Conservation (phyloP, 768 basidiomycete genomes). For the Russula dissimulans region DNA sequence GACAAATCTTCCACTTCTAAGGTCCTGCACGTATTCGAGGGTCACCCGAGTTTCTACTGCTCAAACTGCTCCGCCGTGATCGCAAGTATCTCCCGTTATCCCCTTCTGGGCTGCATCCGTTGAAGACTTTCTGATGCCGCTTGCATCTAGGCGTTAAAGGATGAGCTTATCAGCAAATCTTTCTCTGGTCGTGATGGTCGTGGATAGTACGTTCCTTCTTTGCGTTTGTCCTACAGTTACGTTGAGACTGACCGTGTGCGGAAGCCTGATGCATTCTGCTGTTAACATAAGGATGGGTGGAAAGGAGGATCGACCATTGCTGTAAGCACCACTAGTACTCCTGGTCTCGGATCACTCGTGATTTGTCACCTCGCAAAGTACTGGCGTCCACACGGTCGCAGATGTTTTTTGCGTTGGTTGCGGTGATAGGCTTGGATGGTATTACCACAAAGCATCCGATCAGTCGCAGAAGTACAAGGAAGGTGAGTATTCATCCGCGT, state of each 20-base stretch:
- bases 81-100: constrained; percentile 33
- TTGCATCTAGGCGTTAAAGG: constrained; percentile 55
- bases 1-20: constrained; percentile 26
- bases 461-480: constrained; percentile 79
- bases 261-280: constrained; percentile 68
- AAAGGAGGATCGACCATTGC: constrained; percentile 62
- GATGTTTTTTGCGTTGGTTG: constrained; percentile 76
- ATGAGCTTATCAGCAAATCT: constrained; percentile 76
- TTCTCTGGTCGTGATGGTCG: constrained; percentile 79
- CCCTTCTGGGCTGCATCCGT: background rate
- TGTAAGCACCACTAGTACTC: constrained; percentile 40
- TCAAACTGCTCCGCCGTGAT: constrained; percentile 61
- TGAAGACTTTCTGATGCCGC: background rate
- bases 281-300: constrained; percentile 65
- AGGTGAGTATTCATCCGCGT: constrained; percentile 34
- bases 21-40: constrained; percentile 51
- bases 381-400: constrained; percentile 73
- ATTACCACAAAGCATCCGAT: constrained; percentile 71
- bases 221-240: background rate
- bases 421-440: constrained; percentile 74
- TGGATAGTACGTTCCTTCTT: constrained; percentile 51
- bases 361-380: constrained; percentile 33
- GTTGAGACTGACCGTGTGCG: background rate
- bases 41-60: constrained; percentile 63
- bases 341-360: background rate